Evolutionary conservation across 2,329 filamentous ascomycete genomes (phyloP), one percentile per base, ranked within the genome.

Genomic region (Paraphaeosphaeria sporulosa): DNA sequence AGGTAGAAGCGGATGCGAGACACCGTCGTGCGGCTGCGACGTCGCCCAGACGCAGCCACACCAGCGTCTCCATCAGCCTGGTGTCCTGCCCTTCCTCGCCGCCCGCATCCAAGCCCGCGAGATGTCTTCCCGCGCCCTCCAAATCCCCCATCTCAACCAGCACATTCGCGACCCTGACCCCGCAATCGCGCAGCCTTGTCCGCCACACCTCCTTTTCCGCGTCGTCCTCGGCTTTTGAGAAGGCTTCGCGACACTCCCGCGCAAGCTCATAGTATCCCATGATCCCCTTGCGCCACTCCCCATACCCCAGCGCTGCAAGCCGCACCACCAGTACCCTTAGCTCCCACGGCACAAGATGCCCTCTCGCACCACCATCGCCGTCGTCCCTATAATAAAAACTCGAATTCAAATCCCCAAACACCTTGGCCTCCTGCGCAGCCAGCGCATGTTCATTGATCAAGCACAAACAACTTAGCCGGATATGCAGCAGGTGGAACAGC

Each of bases 201-300:
- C 86, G 88, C 94, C 94, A 98, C 6, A 90, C 68, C 17, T 83
- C 80, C 23, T 87, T 86, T 0, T 87, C 83, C 53, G 85, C 82
- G 10, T 85, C 83, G 42, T 82, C 34, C 5, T 70, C 12, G 67
- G 76, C 71, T 30, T 58, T 73, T 50, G 57, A 78, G 5, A 92
- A 81, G 58, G 85, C 84, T 2, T 82, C 80, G 19, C 93, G 84
- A 2, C 92, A 92, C 76, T 96, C 93, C 9, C 91, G 80, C 0
- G 90, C 93, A 2, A 98, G 84, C 64, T 97, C 93, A 74, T 97
- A 96, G 74, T 96, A 92, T 47, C 91, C 91, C 84, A 95, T 94
- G 59, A 99, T 89, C 3, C 92, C 91, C 62, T 94, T 86, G 4
- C 94, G 85, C 52, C 89, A 87, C 77, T 99, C 95, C 4, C 90